Percentiles rank a stretch among this genome's conserved stretches.
phyloP scores from a whole-genome alignment of 2,329 filamentous ascomycete species.

The Pseudogymnoascus sp. region DNA sequence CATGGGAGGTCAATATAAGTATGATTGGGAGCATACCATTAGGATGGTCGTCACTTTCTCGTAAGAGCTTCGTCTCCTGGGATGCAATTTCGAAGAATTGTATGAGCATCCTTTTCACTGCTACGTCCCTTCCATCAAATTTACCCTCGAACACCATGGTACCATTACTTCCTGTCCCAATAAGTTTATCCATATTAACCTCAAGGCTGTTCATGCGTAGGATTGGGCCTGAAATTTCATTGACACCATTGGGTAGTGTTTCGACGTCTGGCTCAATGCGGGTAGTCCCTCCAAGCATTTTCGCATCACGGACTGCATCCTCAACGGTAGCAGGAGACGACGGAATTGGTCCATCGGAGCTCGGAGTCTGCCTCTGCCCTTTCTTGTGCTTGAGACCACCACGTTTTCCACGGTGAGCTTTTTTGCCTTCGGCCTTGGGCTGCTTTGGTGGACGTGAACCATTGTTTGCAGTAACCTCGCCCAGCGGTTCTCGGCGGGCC shows the following conservation, averaged over 20 bases:
- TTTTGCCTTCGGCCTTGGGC: constrained; percentile 50
- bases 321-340: constrained; percentile 44
- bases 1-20: background rate
- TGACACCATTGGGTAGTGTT: constrained; percentile 50
- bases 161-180: constrained; percentile 85
- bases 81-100: constrained; percentile 94
- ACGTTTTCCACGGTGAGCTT: constrained; percentile 62
- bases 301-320: constrained; percentile 50
- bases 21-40: constrained; percentile 51
- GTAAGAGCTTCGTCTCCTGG: constrained; percentile 81
- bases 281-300: constrained; percentile 46
- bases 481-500: background rate
- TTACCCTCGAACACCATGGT: constrained; percentile 92
- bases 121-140: constrained; percentile 87
- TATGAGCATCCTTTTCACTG: constrained; percentile 93
- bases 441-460: background rate
- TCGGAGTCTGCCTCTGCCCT: constrained; percentile 38
- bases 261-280: constrained; percentile 55
- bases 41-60: constrained; percentile 90
- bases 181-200: constrained; percentile 55
- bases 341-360: constrained; percentile 37
- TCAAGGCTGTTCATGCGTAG: constrained; percentile 58
- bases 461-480: background rate
- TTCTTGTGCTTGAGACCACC: constrained; percentile 63
- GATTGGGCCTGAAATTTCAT: constrained; percentile 52